phyloP scores from a whole-genome alignment of 331 rosid genomes.

The Pyrus hybrid region DNA sequence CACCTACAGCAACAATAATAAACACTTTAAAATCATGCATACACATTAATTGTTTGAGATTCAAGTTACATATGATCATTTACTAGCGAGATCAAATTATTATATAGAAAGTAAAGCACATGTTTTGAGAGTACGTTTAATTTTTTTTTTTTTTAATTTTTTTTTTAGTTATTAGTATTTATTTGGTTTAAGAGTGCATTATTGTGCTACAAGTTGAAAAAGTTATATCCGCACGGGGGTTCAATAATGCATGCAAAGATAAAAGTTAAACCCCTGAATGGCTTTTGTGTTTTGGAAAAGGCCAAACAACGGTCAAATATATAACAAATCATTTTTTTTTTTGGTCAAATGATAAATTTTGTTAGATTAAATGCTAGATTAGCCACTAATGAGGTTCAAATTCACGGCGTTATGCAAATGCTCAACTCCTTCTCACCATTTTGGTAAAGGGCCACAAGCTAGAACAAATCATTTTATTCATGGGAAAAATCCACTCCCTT shows the following conservation, averaged over 20 bases:
- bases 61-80: too few species aligned
- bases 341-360: too few species aligned
- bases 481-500: not conserved
- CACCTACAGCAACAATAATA: conserved; percentile 33
- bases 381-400: fast-evolving
- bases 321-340: not conserved
- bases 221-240: too few species aligned
- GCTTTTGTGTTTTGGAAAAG: conserved; percentile 21
- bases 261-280: not conserved
- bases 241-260: not conserved
- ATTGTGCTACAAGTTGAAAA: not conserved
- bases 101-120: not conserved
- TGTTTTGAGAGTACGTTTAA: not conserved
- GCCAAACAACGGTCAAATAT: not conserved
- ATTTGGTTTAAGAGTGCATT: not conserved
- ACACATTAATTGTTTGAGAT: too few species aligned
- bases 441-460: too few species aligned
- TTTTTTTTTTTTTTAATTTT: not conserved
- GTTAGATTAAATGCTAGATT: too few species aligned
- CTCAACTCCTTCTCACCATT: too few species aligned
- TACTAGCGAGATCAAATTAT: not conserved
- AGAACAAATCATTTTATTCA: not conserved
- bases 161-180: not conserved
- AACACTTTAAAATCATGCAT: too few species aligned
- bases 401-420: too few species aligned